Percentiles rank a stretch among this genome's conserved stretches.
phyloP scores from a whole-genome alignment of 495 filamentous ascomycete species.

The Podospora appendiculata region DNA sequence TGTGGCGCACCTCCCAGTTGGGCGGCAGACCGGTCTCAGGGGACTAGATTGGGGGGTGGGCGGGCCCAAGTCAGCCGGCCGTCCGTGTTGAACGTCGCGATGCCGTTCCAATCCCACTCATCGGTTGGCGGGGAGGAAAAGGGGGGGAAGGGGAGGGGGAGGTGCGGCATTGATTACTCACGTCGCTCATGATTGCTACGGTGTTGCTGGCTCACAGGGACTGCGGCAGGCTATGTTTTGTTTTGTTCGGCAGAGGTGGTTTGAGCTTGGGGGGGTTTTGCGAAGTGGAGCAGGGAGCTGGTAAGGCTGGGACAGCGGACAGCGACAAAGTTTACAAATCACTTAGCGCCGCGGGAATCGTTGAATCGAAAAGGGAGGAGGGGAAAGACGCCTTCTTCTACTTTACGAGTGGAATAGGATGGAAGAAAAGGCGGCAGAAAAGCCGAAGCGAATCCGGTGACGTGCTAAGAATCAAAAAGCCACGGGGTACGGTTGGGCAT shows the following conservation, averaged over 20 bases:
- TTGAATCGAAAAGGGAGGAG: too few relatives aligned
- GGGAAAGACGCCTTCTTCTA: too few relatives aligned
- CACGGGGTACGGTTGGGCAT: neutral
- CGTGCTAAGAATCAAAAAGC: neutral
- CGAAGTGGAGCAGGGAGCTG: too few relatives aligned
- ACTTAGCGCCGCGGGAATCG: too few relatives aligned
- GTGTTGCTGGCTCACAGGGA: neutral
- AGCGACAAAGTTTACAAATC: too few relatives aligned
- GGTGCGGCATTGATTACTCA: neutral
- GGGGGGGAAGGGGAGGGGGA: neutral
- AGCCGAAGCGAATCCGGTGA: neutral
- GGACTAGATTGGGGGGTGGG: neutral
- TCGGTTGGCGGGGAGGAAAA: neutral
- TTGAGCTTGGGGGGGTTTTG: too few relatives aligned
- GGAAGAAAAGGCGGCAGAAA: neutral
- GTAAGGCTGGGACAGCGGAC: too few relatives aligned
- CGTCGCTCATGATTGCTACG: conserved; percentile 11
- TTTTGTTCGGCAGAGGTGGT: neutral
- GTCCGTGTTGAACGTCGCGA: too few relatives aligned
- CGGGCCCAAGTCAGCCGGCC: neutral
- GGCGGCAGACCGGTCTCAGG: conserved; percentile 73
- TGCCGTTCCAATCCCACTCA: neutral
- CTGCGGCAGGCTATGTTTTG: neutral
- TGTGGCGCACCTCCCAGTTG: conserved; percentile 91
- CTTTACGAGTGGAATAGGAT: too few relatives aligned